phyloP scores from a whole-genome alignment of 139 green algal genomes.

The Dunaliella primolecta region DNA sequence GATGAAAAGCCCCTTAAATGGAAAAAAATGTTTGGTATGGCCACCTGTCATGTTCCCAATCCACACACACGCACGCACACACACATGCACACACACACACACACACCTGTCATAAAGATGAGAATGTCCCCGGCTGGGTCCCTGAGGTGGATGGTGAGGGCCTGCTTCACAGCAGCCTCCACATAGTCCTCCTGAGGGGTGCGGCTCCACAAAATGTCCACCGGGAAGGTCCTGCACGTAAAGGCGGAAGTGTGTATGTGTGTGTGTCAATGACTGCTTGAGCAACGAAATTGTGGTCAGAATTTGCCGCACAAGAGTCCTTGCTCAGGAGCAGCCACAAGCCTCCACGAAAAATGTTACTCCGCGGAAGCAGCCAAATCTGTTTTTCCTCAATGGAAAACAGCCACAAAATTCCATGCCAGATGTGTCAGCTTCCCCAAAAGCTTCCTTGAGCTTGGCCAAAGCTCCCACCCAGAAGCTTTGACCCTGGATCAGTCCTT shows the following conservation, averaged over 20 bases:
- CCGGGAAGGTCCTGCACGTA: constrained; percentile 86
- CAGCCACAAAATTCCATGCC: background rate
- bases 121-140: constrained; percentile 93
- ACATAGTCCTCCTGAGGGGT: constrained; percentile 91
- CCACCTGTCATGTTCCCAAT: background rate
- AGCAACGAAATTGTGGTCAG: too few relatives aligned
- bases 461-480: too few relatives aligned
- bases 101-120: constrained; percentile 93
- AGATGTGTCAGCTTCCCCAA: too few relatives aligned
- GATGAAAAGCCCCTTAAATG: too few relatives aligned
- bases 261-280: background rate
- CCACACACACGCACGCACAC: background rate
- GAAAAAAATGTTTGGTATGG: too few relatives aligned
- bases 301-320: too few relatives aligned
- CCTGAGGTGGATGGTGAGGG: constrained; percentile 89
- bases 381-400: background rate
- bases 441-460: too few relatives aligned
- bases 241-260: background rate
- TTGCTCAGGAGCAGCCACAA: background rate
- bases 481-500: too few relatives aligned
- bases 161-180: constrained; percentile 95
- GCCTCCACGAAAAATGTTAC: background rate
- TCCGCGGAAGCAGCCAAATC: too few relatives aligned
- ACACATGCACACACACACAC: background rate
- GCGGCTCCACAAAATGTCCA: constrained; percentile 90